Evolutionary conservation across 1,284 basidiomycete species (phyloP), one percentile per base, ranked within the genome.

Genomic region (Cryptococcus sp.): DNA sequence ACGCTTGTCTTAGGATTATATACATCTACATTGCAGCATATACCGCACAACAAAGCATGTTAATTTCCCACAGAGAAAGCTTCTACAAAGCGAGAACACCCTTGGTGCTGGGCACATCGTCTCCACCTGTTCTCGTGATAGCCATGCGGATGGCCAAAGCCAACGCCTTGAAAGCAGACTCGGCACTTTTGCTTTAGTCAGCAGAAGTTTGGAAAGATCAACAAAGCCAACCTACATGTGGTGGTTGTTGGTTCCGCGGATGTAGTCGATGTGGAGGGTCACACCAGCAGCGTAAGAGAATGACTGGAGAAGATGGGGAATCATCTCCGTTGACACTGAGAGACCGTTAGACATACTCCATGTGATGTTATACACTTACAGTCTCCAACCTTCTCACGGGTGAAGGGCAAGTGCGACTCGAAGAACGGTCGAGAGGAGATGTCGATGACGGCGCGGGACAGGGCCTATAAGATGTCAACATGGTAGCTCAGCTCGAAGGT

Each of bases 381-480:
- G 69, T 98, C 96, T 52, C 96, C 96, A 55, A 99, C 90, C 81
- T 97, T 99, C 78, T 99, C 96, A 57, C 96, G 84, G 76, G 88
- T 90, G 61, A 97, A 84, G 22, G 89, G 88, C 15, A 99, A 85
- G 68, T 97, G 88, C 40, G 91, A 90, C 54, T 93, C 87, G 78
- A 97, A 99, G 82, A 90, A 98, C 3, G 95, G 93, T 47, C 96
- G 86, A 50, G 93, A 93, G 73, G 95, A 99, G 64, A 99, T 97
- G 79, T 99, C 96, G 61, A 99, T 91, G 38, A 99, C 96, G 11
- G 91, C 94, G 66, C 96, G 84, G 3, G 93, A 90, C 49, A 99
- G 85, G 0, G 93, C 90, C 93, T 95, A 67, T 48, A 35, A 38
- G 4, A 16, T 19, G 16, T 42, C 35, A 25, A 23, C 3, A 49